Percentiles rank a stretch among this genome's conserved stretches.
Conservation (phyloP, 345 rosid species). For the Populus ilicifolia region DNA sequence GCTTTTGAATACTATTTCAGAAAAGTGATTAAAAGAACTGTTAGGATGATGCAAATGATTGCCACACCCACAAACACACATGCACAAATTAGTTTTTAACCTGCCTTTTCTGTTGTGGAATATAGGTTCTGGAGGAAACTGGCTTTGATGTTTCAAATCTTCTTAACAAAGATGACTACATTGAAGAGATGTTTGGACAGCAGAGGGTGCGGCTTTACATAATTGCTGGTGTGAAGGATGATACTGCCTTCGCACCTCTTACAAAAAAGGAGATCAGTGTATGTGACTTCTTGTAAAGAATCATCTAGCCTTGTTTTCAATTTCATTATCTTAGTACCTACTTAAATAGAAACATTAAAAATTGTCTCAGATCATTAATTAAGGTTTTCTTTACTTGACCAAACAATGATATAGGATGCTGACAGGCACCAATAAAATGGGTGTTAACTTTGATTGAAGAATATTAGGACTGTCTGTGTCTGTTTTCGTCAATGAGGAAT, state of each 20-base stretch:
- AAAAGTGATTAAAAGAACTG: background rate
- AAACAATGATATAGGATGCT: background rate
- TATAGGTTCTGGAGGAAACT: constrained; percentile 90
- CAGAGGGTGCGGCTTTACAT: constrained; percentile 95
- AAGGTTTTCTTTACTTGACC: background rate
- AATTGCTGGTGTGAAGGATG: constrained; percentile 82
- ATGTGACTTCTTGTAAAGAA: constrained; percentile 25
- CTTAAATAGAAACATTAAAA: background rate
- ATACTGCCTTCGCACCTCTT: constrained; percentile 89
- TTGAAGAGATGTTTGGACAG: constrained; percentile 83
- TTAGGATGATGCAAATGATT: background rate
- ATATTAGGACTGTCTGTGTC: background rate
- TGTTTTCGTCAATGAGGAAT: too few relatives aligned
- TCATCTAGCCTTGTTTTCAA: background rate
- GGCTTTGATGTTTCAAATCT: constrained; percentile 86
- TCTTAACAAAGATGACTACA: constrained; percentile 73
- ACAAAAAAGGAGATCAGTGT: constrained; percentile 99
- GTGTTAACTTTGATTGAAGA: background rate
- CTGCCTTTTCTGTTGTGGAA: constrained; percentile 11
- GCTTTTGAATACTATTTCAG: background rate
- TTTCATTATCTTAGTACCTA: background rate
- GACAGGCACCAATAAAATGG: background rate
- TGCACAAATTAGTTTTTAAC: background rate
- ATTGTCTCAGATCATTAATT: background rate
- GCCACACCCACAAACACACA: background rate